Evolutionary conservation across 1,139 yeast genomes (phyloP).

Genomic region (Suhomyces maxii): DNA sequence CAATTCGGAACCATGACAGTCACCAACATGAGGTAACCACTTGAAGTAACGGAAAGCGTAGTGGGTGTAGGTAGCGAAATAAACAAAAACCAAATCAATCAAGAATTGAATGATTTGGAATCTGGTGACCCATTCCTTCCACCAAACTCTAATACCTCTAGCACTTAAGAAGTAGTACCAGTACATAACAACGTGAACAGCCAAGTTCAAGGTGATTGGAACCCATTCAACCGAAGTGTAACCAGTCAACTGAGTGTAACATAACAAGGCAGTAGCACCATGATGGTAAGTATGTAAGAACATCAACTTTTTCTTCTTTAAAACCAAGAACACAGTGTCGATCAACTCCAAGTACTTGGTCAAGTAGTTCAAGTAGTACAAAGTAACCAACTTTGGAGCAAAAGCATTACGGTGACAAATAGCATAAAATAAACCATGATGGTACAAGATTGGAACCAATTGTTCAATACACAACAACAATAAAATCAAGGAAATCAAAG

Average conservation of each 20-base stretch:
- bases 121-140: conserved; percentile 99
- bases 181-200: conserved; percentile 96
- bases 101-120: conserved; percentile 94
- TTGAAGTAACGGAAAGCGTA: conserved; percentile 61
- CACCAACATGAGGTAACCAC: conserved; percentile 75
- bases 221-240: conserved; percentile 94
- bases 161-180: conserved; percentile 96
- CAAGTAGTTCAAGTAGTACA: conserved; percentile 79
- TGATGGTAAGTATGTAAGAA: conserved; percentile 97
- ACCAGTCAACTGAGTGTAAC: conserved; percentile 93
- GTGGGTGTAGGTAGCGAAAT: conserved; percentile 87
- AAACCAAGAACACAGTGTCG: conserved; percentile 89
- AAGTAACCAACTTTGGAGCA: conserved; percentile 79
- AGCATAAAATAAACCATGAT: conserved; percentile 81
- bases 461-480: conserved; percentile 78
- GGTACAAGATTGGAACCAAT: conserved; percentile 72
- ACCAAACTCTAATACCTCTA: conserved; percentile 95
- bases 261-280: conserved; percentile 95
- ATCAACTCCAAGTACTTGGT: conserved; percentile 81
- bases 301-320: conserved; percentile 86
- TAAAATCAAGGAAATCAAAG: conserved; percentile 66
- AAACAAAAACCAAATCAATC: conserved; percentile 84
- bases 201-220: conserved; percentile 83
- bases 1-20: conserved; percentile 87
- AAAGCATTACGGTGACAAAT: conserved; percentile 80